Evolutionary conservation across 495 filamentous ascomycete species (phyloP), one percentile per base, ranked within the genome.

Genomic region (Podospora bellae-mahoneyi): DNA sequence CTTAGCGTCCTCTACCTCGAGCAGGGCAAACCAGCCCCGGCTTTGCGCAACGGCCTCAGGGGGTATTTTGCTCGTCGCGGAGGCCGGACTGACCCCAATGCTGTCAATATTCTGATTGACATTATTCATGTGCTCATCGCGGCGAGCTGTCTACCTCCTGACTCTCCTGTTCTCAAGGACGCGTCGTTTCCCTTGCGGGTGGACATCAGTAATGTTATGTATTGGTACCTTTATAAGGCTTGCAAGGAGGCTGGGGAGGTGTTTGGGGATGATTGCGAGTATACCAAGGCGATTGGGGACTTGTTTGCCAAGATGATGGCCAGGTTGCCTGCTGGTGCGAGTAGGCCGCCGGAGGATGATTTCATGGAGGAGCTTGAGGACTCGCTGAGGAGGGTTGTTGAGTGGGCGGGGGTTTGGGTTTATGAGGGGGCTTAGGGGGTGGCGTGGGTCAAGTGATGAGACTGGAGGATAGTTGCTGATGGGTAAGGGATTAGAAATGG

Each of bases 71-170:
- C 68, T 44, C 64, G 54, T 30, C 44, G 44, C 13, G 6, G 39
- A 16, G 64, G 65, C 23, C 62, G 58, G 0, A n/a, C 3, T 16
- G 72, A 71, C 1, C 69, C 68, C 1, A 65, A 71, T 2, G 75
- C 65, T 63, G 71, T 75, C 53, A 72, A 73, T 30, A 71, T 72
- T 27, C 68, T 75, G 69, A 7, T 72, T 4, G 68, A 72, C 5
- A 23, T 72, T 27, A 26, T 69, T 23, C 32, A 23, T 1, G 20
- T 69, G 1, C 65, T 75, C 56, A 28, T 73, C 1, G 62, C 26
- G 2, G 30, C 65, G 7, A 65, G 66, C 0, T 57, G 56, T 10
- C 53, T 69, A 30, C 48, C 64, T 0, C 54, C 63, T 1, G 68
- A 71, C 7, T 15, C 34, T 19, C 34, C 64, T 1, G 27, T 62